Base-by-base conservation (phyloP, 352 stramenopile genomes). In the Phytophthora sansomeana region DNA sequence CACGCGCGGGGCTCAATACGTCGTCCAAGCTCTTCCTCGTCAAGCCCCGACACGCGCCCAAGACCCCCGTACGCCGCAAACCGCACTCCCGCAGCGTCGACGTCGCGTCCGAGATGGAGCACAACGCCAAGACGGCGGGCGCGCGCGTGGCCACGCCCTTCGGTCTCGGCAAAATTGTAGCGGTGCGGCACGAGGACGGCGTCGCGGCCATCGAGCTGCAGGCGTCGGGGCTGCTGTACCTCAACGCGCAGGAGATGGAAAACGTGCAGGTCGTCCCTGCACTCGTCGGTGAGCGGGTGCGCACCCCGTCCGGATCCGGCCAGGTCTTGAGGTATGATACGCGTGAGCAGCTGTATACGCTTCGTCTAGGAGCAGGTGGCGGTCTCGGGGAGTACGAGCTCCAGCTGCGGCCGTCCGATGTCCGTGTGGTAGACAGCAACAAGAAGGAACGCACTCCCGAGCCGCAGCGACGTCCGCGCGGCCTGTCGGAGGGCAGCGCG, bases 91-190 rank as follows among this genome's bases (percentile, higher is more conserved):
- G 52, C 48, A 89, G 80, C 36, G 65, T 83, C 11, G 78, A 83
- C 58, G 68, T 76, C 16, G 60, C 85, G 35, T 78, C 66, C 17
- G 78, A 83, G 44, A 75, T 57, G 44, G 78, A 89, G 11, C 67
- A 88, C 28, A 49, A 58, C 19, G 63, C 61, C 29, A 80, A 85
- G 35, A 46, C 63, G 11, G 57, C 71, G 1, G 82, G 80, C 14
- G 78, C 75, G 24, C 72, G 75, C 53, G 79, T 93, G 29, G 85
- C 72, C 16, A 93, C 84, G 33, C 67, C 69, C 32, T 93, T 89
- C 52, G 84, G 84, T 0, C 81, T 93, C 7, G 84, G 84, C 19
- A 81, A 74, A n/a, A 72, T 93, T 41, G 17, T 79, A n/a, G 74
- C 72, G 2, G 74, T 85, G 13, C 73, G 84, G 39, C 58, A 74